Evolutionary conservation across 1,139 yeast species (phyloP), one percentile per base, ranked within the genome.

Genomic region (Yamadazyma mexicana): DNA sequence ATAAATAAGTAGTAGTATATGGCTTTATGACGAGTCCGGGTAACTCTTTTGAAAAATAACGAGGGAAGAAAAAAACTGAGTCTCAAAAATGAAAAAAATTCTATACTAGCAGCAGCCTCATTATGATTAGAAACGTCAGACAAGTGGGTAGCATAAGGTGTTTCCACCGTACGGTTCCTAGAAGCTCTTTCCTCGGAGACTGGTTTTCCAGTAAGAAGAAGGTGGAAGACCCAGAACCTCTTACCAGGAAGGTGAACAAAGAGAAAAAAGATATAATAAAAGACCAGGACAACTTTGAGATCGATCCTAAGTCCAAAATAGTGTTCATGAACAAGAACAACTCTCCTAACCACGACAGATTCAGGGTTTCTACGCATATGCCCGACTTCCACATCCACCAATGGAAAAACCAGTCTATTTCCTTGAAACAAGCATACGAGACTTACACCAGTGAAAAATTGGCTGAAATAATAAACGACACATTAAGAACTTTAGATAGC

Each of bases 271-370:
- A 69, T 29, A 55, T 71, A 40, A 56, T 68, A 38, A 58, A 67
- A 47, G 70, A 69, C 34, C 75, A 71, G 55, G 72, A 70, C 48
- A 59, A 66, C 31, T 63, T 55, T 42, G 68, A 63, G 44, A 55
- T 58, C 15, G 69, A 63, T 36, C 60, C 64, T 7, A 54, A 52
- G 18, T 55, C 64, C 29, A 67, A 66, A 42, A 63, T 72, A 37
- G 66, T 64, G 25, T 55, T 69, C 38, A 65, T 71, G 49, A 62
- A 58, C 43, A 51, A 62, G 43, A 53, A 59, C 23, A 70, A 71
- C 54, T 64, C 76, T 2, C 69, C 71, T 4, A 52, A 52, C 8
- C 43, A 45, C 39, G 50, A 56, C 33, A 54, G 58, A 16, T 64
- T 66, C 45, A 54, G 56, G 32, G 52, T 60, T 5, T 53, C 46